Evolutionary conservation across 768 basidiomycete genomes (phyloP).

Genomic region (Clitopilus hobsonii): DNA sequence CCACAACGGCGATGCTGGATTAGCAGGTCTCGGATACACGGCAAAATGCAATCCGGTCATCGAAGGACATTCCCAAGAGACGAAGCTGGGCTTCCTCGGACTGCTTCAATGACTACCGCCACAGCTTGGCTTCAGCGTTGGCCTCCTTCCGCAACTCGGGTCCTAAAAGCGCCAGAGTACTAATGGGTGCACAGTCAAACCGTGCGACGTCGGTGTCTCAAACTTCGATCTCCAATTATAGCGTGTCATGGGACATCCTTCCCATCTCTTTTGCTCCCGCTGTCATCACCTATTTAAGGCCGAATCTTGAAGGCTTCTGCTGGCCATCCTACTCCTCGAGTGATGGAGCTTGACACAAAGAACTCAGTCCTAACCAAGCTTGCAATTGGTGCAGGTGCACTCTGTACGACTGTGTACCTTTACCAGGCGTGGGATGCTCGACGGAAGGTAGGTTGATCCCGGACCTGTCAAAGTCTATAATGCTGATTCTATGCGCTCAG

Average conservation of each 20-base stretch:
- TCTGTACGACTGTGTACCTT: not conserved
- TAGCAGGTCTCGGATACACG: no score
- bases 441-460: constrained; percentile 26
- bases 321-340: not conserved
- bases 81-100: no score
- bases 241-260: not conserved
- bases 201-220: not conserved
- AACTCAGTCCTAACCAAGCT: not conserved
- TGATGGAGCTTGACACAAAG: not conserved
- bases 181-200: not conserved
- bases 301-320: not conserved
- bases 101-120: no score
- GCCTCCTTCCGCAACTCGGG: no score
- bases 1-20: no score
- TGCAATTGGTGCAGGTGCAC: not conserved
- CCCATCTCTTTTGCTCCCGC: no score
- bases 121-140: no score
- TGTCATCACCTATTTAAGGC: no score
- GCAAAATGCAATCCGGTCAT: no score
- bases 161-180: not conserved
- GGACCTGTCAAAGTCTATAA: not conserved
- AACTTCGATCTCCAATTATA: no score
- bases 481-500: constrained; percentile 3
- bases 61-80: no score
- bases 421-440: not conserved